These are phyloP conservation scores for Artomyces pyxidatus DNA, from an alignment of 768 basidiomycete genomes.

Conservation along the genomic window DNA sequence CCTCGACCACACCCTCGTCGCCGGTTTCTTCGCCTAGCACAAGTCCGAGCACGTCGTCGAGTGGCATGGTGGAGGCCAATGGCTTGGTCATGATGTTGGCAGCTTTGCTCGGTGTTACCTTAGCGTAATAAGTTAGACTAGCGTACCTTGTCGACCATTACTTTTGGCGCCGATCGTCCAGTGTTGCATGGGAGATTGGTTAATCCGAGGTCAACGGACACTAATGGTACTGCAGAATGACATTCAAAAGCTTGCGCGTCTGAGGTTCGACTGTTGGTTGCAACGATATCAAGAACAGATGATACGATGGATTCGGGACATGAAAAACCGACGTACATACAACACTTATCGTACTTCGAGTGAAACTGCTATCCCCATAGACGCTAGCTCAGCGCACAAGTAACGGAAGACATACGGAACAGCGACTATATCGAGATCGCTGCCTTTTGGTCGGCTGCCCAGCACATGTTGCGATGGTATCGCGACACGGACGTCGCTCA, in stretches of 20 bases:
- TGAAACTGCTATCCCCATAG: conserved; percentile 93
- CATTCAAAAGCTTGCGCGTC: no score
- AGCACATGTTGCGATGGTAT: conserved; percentile 65
- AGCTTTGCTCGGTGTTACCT: conserved; percentile 13
- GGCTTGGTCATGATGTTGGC: conserved; percentile 15
- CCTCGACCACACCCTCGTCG: conserved; percentile 6
- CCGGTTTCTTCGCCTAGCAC: conserved; percentile 8
- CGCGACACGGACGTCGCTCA: conserved; percentile 51
- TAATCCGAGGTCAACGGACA: no score
- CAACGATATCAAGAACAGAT: no score
- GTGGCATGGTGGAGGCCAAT: conserved; percentile 7
- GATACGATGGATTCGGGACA: no score
- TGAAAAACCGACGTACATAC: no score
- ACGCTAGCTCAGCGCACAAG: conserved; percentile 92
- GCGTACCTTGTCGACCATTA: no score
- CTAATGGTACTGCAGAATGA: no score
- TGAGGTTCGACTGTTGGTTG: no score
- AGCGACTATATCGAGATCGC: conserved; percentile 90
- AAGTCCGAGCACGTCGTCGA: conserved; percentile 3
- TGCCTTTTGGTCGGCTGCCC: conserved; percentile 50
- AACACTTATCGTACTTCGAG: conserved; percentile 59
- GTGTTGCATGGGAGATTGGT: no score
- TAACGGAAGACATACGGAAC: conserved; percentile 94
- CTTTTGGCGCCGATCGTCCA: no score
- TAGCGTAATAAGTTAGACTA: conserved; percentile 4